Base-by-base conservation (phyloP, 345 rosid species). In the Brassica incana region DNA sequence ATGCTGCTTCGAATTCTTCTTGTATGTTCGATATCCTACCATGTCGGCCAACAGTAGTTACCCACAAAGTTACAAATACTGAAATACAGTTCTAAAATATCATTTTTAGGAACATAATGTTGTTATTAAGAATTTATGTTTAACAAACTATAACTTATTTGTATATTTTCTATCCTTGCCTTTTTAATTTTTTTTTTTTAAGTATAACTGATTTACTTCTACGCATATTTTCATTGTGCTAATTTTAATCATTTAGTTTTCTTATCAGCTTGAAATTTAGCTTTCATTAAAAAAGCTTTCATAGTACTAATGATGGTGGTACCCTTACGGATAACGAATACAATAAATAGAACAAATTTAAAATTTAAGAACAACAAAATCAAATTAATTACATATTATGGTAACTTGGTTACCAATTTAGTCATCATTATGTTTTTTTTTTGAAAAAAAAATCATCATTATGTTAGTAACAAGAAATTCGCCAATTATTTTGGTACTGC, bases 21-120 rank as follows among this genome's bases (percentile, higher is more conserved):
- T 76, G 27, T 67, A 56, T 56, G 58, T 36, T 75, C 58, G 18
- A 66, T 36, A 56, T 67, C 59, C 59, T 67, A 38, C 73, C 58
- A 76, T 27, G 56, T 40, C 58, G 60, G 11, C 40, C 18, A 76
- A 10, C 27, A n/a, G 2, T 54, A 35, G 11, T 18, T 18, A 74
- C 33, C 45, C 43, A 25, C 11, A 8, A 38, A 60, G 2, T 40
- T 38, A 7, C 8, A 1, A 9, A 14, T 11, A 59, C 3, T 0
- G 27, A 1, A 9, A 14, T 11, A 59, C 3, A 2, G 27, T 33
- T 33, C 16, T 6, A 33, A 52, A 33, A 10, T 35, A 10, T 2
- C 16, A 30, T 30, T 16, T 29, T 29, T 70, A 23, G 4, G 10
- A 16, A 7, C 2, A 5, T 62, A 11, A 29, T 62, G 12, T 70